phyloP scores from a whole-genome alignment of 2,329 filamentous ascomycete genomes.

The Trichoderma hamatum region DNA sequence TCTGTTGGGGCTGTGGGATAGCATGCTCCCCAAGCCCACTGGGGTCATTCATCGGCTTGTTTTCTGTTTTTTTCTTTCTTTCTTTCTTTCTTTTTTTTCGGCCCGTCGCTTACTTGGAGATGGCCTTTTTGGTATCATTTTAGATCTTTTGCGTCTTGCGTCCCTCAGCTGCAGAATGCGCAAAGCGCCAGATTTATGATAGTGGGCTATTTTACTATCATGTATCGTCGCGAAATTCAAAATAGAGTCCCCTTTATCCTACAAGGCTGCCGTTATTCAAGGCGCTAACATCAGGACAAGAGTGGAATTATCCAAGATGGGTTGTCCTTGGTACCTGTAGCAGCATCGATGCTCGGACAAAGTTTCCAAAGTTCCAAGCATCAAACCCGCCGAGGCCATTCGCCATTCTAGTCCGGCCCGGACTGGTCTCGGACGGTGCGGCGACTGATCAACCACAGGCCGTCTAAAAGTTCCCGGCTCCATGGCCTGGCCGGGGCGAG shows the following conservation, averaged over 20 bases:
- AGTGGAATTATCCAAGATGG: background rate
- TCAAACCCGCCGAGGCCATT: background rate
- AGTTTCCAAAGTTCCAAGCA: constrained; percentile 7
- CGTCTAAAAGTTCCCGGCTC: constrained; percentile 25
- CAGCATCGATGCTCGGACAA: constrained; percentile 1
- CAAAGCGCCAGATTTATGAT: background rate
- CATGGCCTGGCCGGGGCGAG: constrained; percentile 12
- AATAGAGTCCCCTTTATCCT: background rate
- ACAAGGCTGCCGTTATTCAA: background rate
- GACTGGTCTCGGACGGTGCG: constrained; percentile 20
- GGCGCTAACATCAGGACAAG: background rate
- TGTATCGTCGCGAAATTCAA: background rate
- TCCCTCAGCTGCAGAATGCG: background rate
- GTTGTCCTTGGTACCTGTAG: background rate
- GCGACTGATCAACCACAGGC: constrained; percentile 26
- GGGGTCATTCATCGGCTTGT: background rate
- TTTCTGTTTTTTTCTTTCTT: background rate
- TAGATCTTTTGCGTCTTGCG: background rate
- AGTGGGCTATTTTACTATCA: background rate
- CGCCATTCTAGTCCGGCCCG: constrained; percentile 13
- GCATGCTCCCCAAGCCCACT: background rate
- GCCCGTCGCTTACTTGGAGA: background rate
- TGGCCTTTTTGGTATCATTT: background rate
- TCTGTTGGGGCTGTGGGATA: background rate
- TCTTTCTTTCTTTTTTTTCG: background rate